A percentile compares a stretch with the other conserved stretches of the same genome.
These are phyloP conservation scores for Alternaria sp. DNA, from an alignment of 2,329 filamentous ascomycete species.

Conservation along the genomic window DNA sequence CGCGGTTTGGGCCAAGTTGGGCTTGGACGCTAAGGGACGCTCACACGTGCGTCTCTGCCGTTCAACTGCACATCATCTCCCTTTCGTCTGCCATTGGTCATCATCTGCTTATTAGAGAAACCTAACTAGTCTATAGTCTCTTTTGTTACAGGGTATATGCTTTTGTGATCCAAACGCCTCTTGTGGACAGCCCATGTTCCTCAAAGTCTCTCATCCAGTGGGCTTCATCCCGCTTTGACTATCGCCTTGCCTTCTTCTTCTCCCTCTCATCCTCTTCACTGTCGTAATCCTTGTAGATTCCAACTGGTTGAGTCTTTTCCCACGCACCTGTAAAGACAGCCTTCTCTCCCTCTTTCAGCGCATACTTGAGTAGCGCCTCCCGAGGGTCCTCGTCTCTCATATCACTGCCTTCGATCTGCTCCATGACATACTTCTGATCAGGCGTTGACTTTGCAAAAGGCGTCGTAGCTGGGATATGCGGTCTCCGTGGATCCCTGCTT, in stretches of 20 bases:
- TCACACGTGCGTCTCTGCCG: slow-evolving; percentile 12
- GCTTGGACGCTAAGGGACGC: slow-evolving; percentile 11
- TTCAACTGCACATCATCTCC: background rate
- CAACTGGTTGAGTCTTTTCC: slow-evolving; percentile 89
- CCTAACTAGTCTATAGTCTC: background rate
- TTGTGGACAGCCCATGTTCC: slow-evolving; percentile 9
- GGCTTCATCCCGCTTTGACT: background rate
- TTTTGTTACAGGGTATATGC: slow-evolving; percentile 17
- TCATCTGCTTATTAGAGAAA: background rate
- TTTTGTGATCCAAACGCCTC: slow-evolving; percentile 14
- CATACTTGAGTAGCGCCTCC: slow-evolving; percentile 94
- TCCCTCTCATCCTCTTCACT: slow-evolving; percentile 82
- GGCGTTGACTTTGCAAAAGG: slow-evolving; percentile 92
- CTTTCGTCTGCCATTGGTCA: background rate
- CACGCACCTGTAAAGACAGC: slow-evolving; percentile 95
- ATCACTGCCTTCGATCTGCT: slow-evolving; percentile 86
- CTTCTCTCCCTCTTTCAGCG: slow-evolving; percentile 89
- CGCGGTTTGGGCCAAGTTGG: slow-evolving; percentile 19
- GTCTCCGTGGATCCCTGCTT: slow-evolving; percentile 80
- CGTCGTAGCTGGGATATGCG: slow-evolving; percentile 84
- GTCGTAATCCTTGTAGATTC: slow-evolving; percentile 88
- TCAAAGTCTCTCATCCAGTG: background rate
- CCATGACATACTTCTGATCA: slow-evolving; percentile 86
- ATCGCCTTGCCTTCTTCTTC: slow-evolving; percentile 62
- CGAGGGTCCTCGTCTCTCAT: slow-evolving; percentile 97